phyloP scores from a whole-genome alignment of 2,329 filamentous ascomycete species.

The Cryphonectria radicalis region DNA sequence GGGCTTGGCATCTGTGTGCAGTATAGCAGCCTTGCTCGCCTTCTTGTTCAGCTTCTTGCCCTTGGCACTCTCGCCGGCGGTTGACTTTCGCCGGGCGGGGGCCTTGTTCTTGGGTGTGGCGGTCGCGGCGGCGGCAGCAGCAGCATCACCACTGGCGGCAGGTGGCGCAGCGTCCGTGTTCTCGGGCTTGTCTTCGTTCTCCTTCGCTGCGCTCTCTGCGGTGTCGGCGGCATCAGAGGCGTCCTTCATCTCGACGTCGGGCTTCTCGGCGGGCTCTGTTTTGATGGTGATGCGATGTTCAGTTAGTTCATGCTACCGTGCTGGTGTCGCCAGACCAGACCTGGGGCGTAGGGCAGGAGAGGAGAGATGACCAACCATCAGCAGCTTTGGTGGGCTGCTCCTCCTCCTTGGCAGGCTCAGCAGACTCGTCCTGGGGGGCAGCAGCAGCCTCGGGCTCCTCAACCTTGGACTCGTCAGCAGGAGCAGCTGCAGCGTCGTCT shows the following conservation, averaged over 20 bases:
- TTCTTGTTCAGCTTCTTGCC: constrained; percentile 85
- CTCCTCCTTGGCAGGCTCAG: constrained; percentile 23
- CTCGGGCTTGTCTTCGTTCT: constrained; percentile 41
- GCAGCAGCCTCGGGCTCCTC: constrained; percentile 24
- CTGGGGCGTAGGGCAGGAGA: not conserved
- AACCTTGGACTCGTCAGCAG: constrained; percentile 29
- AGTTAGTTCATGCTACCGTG: constrained; percentile 32
- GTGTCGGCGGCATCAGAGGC: constrained; percentile 60
- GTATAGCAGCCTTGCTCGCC: constrained; percentile 73
- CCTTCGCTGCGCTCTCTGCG: constrained; percentile 39
- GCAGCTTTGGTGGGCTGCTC: constrained; percentile 31
- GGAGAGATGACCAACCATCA: constrained; percentile 34
- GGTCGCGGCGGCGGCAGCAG: constrained; percentile 40
- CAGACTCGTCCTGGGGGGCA: constrained; percentile 27
- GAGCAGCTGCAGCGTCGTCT: constrained; percentile 12
- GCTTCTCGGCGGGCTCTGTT: constrained; percentile 38
- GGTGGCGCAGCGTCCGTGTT: constrained; percentile 32
- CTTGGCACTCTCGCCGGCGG: constrained; percentile 65
- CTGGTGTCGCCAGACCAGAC: no score
- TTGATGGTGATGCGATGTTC: constrained; percentile 35
- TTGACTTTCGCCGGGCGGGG: constrained; percentile 74
- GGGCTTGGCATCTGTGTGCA: constrained; percentile 79
- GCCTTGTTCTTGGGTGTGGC: constrained; percentile 49
- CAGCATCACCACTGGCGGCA: constrained; percentile 38
- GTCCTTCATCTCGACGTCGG: constrained; percentile 70